Evolutionary conservation across 805 yeast genomes (phyloP).

Genomic region (Cyberlindnera maclurae): DNA sequence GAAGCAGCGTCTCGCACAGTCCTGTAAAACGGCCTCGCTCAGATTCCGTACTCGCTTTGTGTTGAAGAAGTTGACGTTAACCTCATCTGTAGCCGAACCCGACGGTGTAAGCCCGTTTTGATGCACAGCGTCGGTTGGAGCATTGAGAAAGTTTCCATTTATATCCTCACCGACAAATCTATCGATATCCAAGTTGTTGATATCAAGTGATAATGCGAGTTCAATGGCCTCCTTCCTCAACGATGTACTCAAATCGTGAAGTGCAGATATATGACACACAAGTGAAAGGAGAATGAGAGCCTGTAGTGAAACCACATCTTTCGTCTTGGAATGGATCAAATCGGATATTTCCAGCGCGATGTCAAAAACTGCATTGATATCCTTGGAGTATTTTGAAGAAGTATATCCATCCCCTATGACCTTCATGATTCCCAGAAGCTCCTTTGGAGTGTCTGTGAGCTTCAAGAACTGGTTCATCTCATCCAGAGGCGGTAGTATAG

Average conservation of each 20-base stretch:
- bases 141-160: conserved; percentile 15
- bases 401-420: conserved; percentile 43
- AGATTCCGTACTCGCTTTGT: conserved; percentile 18
- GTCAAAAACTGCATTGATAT: conserved; percentile 34
- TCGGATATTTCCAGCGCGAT: conserved; percentile 27
- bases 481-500: conserved; percentile 36
- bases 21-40: conserved; percentile 14
- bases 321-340: conserved; percentile 22
- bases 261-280: conserved; percentile 43
- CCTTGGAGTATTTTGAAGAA: conserved; percentile 28
- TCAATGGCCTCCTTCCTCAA: conserved; percentile 37
- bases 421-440: conserved; percentile 40
- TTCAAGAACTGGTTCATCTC: conserved; percentile 30
- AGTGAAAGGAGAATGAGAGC: conserved; percentile 34
- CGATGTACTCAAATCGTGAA: conserved; percentile 38
- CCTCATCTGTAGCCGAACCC: conserved; percentile 13
- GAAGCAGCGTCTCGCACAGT: conserved; percentile 36
- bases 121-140: conserved; percentile 2
- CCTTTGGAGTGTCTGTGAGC: conserved; percentile 29
- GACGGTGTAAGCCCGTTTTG: conserved; percentile 10
- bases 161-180: conserved; percentile 18
- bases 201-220: conserved; percentile 29
- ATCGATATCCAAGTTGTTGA: conserved; percentile 33
- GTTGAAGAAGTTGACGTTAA: conserved; percentile 20
- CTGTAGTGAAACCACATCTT: conserved; percentile 40